phyloP scores from a whole-genome alignment of 805 yeast species.

The Kregervanrija pseudodelftensis region DNA sequence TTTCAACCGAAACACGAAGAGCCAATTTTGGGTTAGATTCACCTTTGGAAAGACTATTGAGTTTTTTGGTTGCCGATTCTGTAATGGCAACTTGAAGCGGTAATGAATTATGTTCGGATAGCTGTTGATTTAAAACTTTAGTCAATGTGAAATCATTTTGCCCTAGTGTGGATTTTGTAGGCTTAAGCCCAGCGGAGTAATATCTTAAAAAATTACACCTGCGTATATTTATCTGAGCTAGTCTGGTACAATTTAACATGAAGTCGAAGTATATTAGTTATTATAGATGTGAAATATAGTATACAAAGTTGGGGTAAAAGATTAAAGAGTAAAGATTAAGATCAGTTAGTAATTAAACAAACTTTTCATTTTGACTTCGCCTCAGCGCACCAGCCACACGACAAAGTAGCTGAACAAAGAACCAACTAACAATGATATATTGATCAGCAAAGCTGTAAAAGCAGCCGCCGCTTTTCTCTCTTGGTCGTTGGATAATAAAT shows the following conservation, averaged over 20 bases:
- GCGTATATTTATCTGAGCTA: too few species aligned
- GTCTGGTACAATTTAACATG: too few species aligned
- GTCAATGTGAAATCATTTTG: conserved; percentile 24
- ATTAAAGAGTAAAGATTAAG: too few species aligned
- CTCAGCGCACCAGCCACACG: conserved; percentile 21
- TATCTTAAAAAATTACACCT: too few species aligned
- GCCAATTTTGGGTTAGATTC: conserved; percentile 59
- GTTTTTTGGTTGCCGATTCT: conserved; percentile 41
- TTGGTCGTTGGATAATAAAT: conserved; percentile 34
- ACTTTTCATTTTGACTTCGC: too few species aligned
- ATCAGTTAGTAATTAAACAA: too few species aligned
- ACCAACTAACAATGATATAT: conserved; percentile 74
- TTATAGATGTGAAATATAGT: too few species aligned
- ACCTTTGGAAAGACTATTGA: conserved; percentile 41
- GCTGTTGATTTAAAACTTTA: conserved; percentile 26
- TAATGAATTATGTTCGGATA: conserved; percentile 28
- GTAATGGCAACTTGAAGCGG: conserved; percentile 42
- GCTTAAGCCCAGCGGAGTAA: too few species aligned
- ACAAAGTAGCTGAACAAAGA: conserved; percentile 67
- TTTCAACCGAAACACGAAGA: conserved; percentile 70
- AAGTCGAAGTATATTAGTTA: too few species aligned
- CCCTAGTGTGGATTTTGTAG: too few species aligned
- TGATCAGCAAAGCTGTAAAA: conserved; percentile 72
- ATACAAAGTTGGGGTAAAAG: too few species aligned
- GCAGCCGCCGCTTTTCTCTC: conserved; percentile 93